Evolutionary conservation across 768 basidiomycete species (phyloP).

Genomic region (Exidia glandulosa): DNA sequence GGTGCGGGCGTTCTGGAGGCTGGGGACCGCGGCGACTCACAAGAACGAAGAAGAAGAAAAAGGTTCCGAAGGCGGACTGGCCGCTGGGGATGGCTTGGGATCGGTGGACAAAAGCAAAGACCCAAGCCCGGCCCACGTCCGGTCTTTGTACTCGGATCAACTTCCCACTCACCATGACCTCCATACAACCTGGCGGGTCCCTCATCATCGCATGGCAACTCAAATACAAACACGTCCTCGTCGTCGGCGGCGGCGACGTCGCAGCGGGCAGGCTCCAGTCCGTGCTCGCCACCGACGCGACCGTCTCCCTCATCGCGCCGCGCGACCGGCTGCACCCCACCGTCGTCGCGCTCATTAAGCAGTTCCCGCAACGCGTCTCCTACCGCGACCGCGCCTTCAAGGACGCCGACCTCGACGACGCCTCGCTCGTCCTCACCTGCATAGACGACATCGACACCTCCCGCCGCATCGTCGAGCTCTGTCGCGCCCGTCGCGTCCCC

Average conservation of each 20-base stretch:
- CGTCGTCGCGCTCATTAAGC: conserved; percentile 41
- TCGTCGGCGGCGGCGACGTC: conserved; percentile 90
- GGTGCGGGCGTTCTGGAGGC: background rate
- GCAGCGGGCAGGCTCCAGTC: conserved; percentile 82
- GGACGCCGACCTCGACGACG: conserved; percentile 54
- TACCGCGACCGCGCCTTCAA: conserved; percentile 62
- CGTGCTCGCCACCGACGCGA: conserved; percentile 69
- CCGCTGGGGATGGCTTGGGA: background rate
- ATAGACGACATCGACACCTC: conserved; percentile 72
- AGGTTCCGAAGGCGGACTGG: background rate
- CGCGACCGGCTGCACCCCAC: conserved; percentile 49
- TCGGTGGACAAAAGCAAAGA: background rate
- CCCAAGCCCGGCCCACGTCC: background rate
- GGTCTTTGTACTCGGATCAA: background rate
- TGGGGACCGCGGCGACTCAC: background rate
- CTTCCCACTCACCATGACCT: background rate
- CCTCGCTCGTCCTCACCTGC: conserved; percentile 80
- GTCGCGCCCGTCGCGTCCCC: conserved; percentile 59
- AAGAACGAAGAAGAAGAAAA: background rate
- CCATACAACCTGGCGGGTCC: conserved; percentile 41
- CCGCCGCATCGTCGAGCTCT: conserved; percentile 57
- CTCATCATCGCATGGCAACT: conserved; percentile 93
- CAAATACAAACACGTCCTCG: conserved; percentile 67
- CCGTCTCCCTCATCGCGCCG: conserved; percentile 70
- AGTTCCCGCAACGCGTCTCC: conserved; percentile 42